Evolutionary conservation across 345 rosid species (phyloP), one percentile per base, ranked within the genome.

Genomic region (Anastatica hierochuntica): DNA sequence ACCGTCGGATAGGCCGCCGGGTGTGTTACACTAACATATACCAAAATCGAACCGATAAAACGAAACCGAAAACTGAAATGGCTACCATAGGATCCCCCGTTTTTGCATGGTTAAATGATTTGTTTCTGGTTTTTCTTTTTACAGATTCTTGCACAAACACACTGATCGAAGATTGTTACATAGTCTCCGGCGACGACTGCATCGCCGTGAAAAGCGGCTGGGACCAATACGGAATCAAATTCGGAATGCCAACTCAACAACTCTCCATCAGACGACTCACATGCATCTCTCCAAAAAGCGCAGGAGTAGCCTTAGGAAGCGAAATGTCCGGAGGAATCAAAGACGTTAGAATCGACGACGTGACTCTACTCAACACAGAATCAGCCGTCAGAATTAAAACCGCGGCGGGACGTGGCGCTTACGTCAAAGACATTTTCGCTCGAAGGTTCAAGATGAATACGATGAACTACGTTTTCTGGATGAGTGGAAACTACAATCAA

Each of bases 281-380:
- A 38, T 82, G 95, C 71, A 73, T 84, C 61, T 88, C 96, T n/a
- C 96, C 90, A 0, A 63, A 80, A 42, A 84, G 96, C 18, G 96
- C 90, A 10, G 53, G 81, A 37, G 68, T 84, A 15, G 96, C 96
- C 4, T 75, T 84, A 1, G 96, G 96, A 18, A 88, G 90, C 20
- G 97, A 88, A 48, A 82, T 88, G 88, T 84, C 97, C 0, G 95
- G 97, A 3, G 90, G 90, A 40, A 79, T 88, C 41, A 57, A 60
- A 40, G 74, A 88, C 42, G 77, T 82, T 5, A 69, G 95, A 44
- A 70, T 49, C 11, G 95, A 88, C 44, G 81, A 75, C 50, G 62
- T 76, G 6, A 68, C 70, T 6, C 79, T 78, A 0, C 38, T 76
- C 55, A 49, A 84, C 59, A 84, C 88, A 0, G 37, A 88, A 54